Conservation (phyloP, 2,329 filamentous ascomycete species). For the Colletotrichum coccodes region DNA sequence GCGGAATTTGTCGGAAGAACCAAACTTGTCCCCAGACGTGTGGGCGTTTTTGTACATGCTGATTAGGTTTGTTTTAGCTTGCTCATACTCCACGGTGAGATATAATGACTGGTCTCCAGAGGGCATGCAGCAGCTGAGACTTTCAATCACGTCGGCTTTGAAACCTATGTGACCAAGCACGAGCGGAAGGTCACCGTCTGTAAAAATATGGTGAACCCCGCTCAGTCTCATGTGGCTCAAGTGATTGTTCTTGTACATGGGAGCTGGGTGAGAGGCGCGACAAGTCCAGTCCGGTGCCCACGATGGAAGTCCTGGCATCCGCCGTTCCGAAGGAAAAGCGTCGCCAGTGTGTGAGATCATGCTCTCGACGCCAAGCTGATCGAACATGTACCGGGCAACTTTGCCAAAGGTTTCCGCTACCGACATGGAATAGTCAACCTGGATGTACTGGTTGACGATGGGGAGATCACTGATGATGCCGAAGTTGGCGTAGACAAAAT, state of each 20-base stretch:
- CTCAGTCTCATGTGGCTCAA: neutral
- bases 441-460: neutral
- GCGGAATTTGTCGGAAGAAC: neutral
- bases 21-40: conserved; percentile 1
- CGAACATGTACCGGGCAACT: conserved; percentile 5
- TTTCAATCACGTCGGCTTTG: neutral
- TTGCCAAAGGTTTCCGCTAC: neutral
- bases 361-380: neutral
- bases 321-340: neutral
- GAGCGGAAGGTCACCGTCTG: neutral
- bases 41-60: neutral
- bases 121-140: neutral
- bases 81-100: neutral
- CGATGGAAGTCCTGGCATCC: neutral
- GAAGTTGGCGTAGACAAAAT: conserved; percentile 11
- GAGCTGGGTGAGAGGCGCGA: neutral
- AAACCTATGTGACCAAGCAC: conserved; percentile 11
- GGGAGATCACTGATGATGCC: neutral
- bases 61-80: neutral
- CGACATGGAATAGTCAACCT: neutral
- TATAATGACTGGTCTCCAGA: too few species aligned
- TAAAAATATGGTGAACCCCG: neutral
- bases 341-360: neutral
- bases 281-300: conserved; percentile 16
- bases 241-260: conserved; percentile 1